Conservation (phyloP, 495 filamentous ascomycete genomes). For the Pseudotulostoma volvatum region DNA sequence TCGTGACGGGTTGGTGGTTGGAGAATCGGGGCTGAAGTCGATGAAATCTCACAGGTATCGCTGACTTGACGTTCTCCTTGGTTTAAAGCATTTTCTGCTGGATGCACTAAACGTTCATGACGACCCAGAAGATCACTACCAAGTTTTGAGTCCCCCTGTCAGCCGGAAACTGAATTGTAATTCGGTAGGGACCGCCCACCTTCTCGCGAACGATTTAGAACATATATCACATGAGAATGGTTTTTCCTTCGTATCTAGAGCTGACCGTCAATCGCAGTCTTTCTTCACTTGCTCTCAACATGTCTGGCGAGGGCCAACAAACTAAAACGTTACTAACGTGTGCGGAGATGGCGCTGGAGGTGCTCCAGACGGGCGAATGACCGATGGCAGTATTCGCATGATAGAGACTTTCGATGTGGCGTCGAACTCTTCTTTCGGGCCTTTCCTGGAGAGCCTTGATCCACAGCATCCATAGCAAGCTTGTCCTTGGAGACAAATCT, state of each 20-base stretch:
- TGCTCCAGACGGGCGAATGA: slow-evolving; percentile 36
- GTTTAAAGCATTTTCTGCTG: slow-evolving; percentile 36
- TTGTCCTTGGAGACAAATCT: slow-evolving; percentile 8
- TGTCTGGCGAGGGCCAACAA: slow-evolving; percentile 3
- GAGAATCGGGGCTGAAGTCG: slow-evolving; percentile 23
- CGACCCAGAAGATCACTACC: slow-evolving; percentile 51
- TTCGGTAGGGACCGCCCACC: slow-evolving; percentile 15
- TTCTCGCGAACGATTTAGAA: slow-evolving; percentile 34
- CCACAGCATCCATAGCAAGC: slow-evolving; percentile 30
- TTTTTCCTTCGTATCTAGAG: slow-evolving; percentile 36
- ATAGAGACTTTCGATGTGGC: slow-evolving; percentile 28
- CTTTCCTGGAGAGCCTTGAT: slow-evolving; percentile 23
- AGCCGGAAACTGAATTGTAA: slow-evolving; percentile 3
- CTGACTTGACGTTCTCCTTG: slow-evolving; percentile 24
- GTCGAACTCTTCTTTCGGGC: slow-evolving; percentile 27
- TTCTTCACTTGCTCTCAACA: not conserved
- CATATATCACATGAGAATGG: slow-evolving; percentile 39
- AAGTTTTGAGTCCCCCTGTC: slow-evolving; percentile 11
- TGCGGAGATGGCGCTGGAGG: slow-evolving; percentile 38
- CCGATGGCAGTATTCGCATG: slow-evolving; percentile 34
- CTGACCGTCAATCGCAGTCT: slow-evolving; percentile 13
- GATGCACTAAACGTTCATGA: slow-evolving; percentile 58
- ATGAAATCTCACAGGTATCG: slow-evolving; percentile 20
- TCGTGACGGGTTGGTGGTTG: slow-evolving; percentile 25
- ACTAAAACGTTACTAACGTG: slow-evolving; percentile 32